These are phyloP conservation scores for Brassica juncea DNA, from an alignment of 345 rosid species.

Conservation along the genomic window DNA sequence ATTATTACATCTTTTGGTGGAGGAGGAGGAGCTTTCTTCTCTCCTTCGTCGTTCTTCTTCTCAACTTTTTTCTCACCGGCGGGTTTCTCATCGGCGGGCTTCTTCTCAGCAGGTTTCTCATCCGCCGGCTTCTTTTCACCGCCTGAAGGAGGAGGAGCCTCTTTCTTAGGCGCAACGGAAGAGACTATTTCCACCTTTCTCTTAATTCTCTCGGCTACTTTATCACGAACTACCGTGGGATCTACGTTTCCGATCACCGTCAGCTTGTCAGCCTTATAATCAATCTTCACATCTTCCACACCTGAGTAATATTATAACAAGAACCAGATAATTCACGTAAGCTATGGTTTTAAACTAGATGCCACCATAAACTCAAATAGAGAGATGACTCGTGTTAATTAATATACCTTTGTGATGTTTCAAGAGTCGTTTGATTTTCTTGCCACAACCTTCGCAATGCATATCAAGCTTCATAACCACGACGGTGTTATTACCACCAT, in stretches of 20 bases:
- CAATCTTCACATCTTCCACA: background rate
- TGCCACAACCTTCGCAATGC: constrained; percentile 95
- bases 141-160: constrained; percentile 30
- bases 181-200: constrained; percentile 53
- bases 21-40: constrained; percentile 48
- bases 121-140: constrained; percentile 41
- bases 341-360: background rate
- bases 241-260: constrained; percentile 1
- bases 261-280: background rate
- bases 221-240: background rate
- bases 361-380: background rate
- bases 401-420: constrained; percentile 55
- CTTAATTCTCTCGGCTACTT: background rate
- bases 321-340: background rate
- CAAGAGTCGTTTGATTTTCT: constrained; percentile 54
- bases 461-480: constrained; percentile 70
- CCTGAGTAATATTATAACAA: background rate
- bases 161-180: constrained; percentile 42
- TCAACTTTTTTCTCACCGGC: constrained; percentile 30
- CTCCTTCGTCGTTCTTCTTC: constrained; percentile 46
- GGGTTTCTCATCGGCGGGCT: constrained; percentile 41
- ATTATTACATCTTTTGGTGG: constrained; percentile 36
- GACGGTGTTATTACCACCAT: constrained; percentile 39
- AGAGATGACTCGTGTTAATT: background rate
- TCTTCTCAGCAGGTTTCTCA: constrained; percentile 45